Base-by-base conservation (phyloP, 2,329 filamentous ascomycete species). In the Epichloe gansuensis region DNA sequence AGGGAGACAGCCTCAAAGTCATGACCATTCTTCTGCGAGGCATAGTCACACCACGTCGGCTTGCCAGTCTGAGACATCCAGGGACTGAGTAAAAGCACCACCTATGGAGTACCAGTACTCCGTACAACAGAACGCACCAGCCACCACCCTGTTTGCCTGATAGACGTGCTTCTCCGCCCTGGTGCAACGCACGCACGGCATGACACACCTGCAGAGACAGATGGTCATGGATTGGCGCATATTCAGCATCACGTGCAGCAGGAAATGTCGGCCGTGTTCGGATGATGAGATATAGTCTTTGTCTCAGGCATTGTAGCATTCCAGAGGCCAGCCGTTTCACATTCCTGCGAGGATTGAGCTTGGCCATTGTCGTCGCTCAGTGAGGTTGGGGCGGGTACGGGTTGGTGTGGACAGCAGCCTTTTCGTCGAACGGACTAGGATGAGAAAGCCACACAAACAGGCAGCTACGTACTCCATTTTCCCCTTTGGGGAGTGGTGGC, bases 241-340 rank as follows among this genome's bases (percentile, higher is more conserved):
- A 50, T 54, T 50, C 17, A 48, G 51, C 47, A 59, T 64, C 60
- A 64, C 62, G 59, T 63, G 60, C 55, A 46, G 35, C 34, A 48
- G 49, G 43, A 56, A 51, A 48, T 48, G 48, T 57, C 57, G 54
- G 53, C 55, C 56, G 56, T 59, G 60, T 61, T 60, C 57, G 54
- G 59, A 50, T 56, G 59, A 50, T 56, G 53, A 53, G 54, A 55
- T 55, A 60, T 65, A 62, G 63, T 61, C 63, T 63, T 66, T 68
- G 66, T 68, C 66, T 68, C 65, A 66, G 60, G 54, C 56, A 49
- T 49, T 55, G 51, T 35, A 57, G 53, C 65, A 68, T 68, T 68
- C 66, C 66, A 66, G 54, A 58, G 57, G 55, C 51, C 47, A 53
- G 54, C 58, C 54, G 55, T 53, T 50, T 53, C 42, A 52, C 63